Base-by-base conservation (phyloP, 345 rosid genomes). In the Salix udensis region DNA sequence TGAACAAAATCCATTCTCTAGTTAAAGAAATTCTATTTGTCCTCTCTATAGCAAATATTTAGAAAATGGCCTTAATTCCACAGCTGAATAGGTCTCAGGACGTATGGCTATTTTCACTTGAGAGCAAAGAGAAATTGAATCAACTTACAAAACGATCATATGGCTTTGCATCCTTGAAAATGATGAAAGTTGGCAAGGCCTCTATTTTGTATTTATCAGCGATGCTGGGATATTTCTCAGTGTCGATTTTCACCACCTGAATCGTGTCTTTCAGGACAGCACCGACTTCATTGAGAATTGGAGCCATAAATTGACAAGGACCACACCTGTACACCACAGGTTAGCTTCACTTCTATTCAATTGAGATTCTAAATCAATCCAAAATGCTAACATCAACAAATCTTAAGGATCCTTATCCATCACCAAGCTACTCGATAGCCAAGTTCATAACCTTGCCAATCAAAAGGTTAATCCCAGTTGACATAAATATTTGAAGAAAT, bases 231-330 rank as follows among this genome's bases (percentile, higher is more conserved):
- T 94, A 92, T 91, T 90, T 94, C 87, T 94, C 98, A 4, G 98
- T 89, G 82, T 94, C 98, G 1, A 94, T 89, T 86, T 94, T 94
- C 67, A 91, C 97, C 76, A 94, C 88, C 70, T 80, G 86, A 76
- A 92, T 84, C 76, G 84, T 87, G 81, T 94, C 95, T 76, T 87
- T 89, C 71, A 94, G 80, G 26, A 85, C 80, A 67, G 76, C 77
- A 83, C 94, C 80, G 64, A 94, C 97, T 88, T 92, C 90, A 73
- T 86, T 74, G 19, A 94, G 95, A 83, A 92, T 77, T 3, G 98
- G 95, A 79, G 85, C 89, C 98, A 94, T 94, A 82, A 89, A 83
- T 79, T 94, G 94, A 65, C 98, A 94, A 71, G 98, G 98, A 61
- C 98, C 98, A 69, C 98, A 94, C 98, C 98, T 92, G 84, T 71